Conservation (phyloP, 2,329 filamentous ascomycete species). For the Sphaceloma murrayae region DNA sequence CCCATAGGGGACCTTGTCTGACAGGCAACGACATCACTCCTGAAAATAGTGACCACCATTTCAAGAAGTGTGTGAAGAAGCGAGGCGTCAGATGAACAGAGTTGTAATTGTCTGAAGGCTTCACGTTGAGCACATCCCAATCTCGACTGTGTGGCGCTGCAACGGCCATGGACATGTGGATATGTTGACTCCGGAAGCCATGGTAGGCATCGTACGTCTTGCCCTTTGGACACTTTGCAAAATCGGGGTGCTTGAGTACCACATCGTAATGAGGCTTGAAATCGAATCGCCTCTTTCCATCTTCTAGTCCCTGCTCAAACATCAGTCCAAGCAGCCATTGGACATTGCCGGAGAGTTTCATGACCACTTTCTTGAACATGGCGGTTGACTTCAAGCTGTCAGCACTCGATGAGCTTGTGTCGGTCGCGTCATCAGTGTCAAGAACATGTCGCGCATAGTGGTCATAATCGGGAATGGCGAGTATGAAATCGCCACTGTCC, state of each 20-base stretch:
- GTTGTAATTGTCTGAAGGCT: constrained; percentile 85
- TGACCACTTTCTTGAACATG: constrained; percentile 95
- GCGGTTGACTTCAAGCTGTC: constrained; percentile 63
- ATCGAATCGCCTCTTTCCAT: constrained; percentile 67
- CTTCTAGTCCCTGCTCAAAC: constrained; percentile 73
- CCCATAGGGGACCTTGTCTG: constrained; percentile 84
- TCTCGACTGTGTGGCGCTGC: constrained; percentile 78
- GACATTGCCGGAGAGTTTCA: constrained; percentile 96
- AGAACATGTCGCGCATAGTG: constrained; percentile 65
- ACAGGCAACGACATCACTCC: constrained; percentile 91
- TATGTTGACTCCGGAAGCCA: constrained; percentile 93
- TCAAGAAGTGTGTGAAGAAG: constrained; percentile 97
- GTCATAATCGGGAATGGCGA: constrained; percentile 89
- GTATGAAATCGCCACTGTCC: constrained; percentile 86
- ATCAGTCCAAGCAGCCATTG: constrained; percentile 85
- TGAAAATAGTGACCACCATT: constrained; percentile 95
- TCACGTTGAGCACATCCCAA: constrained; percentile 66
- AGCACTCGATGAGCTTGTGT: constrained; percentile 46
- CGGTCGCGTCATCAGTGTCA: constrained; percentile 31
- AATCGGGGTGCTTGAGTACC: constrained; percentile 69
- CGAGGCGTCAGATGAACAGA: constrained; percentile 87
- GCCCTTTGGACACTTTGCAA: constrained; percentile 49
- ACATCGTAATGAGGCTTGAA: constrained; percentile 92
- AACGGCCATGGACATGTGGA: constrained; percentile 88
- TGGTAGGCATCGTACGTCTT: constrained; percentile 78